Evolutionary conservation across 139 green algal genomes (phyloP).

Genomic region (Spirogloea muscicola): DNA sequence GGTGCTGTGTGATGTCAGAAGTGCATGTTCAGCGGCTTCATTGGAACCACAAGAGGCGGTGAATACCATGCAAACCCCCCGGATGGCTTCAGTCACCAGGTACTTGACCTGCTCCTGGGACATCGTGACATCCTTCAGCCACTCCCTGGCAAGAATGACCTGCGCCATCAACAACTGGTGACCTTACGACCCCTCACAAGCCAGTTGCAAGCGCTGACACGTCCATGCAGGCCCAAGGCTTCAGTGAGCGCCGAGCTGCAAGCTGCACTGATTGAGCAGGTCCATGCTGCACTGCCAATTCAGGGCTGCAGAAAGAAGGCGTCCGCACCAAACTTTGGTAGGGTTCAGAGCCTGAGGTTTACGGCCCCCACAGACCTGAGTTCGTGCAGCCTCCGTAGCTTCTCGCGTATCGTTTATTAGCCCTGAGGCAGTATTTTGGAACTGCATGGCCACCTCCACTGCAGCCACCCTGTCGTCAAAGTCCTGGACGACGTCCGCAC

Average conservation of each 20-base stretch:
- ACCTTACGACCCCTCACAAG: too few relatives aligned
- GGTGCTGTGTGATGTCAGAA: too few relatives aligned
- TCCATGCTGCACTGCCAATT: too few relatives aligned
- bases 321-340: too few relatives aligned
- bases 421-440: constrained; percentile 50
- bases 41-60: neutral
- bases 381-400: constrained; percentile 73
- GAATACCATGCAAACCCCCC: constrained; percentile 68
- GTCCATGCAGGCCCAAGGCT: too few relatives aligned
- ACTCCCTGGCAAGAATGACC: constrained; percentile 95
- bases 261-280: too few relatives aligned
- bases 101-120: constrained; percentile 84
- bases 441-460: constrained; percentile 42
- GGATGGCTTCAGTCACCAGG: constrained; percentile 84
- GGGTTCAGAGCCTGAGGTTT: too few relatives aligned
- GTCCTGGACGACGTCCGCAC: constrained; percentile 33
- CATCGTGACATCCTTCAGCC: constrained; percentile 88
- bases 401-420: constrained; percentile 67
- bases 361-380: constrained; percentile 13
- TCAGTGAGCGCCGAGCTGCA: too few relatives aligned
- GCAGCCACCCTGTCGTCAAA: constrained; percentile 39
- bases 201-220: too few relatives aligned
- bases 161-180: too few relatives aligned
- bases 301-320: too few relatives aligned
- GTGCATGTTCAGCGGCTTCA: too few relatives aligned